These are phyloP conservation scores for Komagataea norvegica DNA, from an alignment of 1,139 yeast genomes.

Conservation along the genomic window DNA sequence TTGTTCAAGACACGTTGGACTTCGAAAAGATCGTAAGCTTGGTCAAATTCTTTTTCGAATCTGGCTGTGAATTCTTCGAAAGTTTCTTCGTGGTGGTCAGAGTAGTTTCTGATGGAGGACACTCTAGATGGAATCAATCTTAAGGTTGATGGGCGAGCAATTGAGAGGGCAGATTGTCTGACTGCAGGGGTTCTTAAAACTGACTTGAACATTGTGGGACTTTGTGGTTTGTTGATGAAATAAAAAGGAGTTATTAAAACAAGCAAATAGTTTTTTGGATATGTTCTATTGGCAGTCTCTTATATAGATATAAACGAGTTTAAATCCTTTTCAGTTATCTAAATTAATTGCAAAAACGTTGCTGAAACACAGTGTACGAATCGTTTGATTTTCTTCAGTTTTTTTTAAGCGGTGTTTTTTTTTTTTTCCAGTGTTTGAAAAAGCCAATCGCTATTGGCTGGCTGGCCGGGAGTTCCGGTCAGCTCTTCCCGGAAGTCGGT, in stretches of 20 bases:
- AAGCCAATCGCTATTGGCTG: conserved; percentile 15
- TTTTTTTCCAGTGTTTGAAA: conserved; percentile 12
- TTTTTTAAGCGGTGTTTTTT: conserved; percentile 8
- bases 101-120: conserved; percentile 55
- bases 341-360: neutral
- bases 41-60: conserved; percentile 95
- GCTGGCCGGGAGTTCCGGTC: neutral
- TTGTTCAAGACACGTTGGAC: conserved; percentile 93
- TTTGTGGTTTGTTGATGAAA: conserved; percentile 1
- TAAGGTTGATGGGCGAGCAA: conserved; percentile 26
- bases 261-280: too few species aligned
- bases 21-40: conserved; percentile 96
- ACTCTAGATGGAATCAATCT: conserved; percentile 19
- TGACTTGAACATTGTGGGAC: conserved; percentile 26
- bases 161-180: conserved; percentile 28
- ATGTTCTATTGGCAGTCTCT: too few species aligned
- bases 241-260: neutral
- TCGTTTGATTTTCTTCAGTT: conserved; percentile 14
- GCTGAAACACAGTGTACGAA: conserved; percentile 3
- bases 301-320: neutral
- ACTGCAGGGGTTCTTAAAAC: conserved; percentile 29
- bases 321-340: conserved; percentile 1
- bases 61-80: conserved; percentile 88
- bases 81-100: conserved; percentile 76
- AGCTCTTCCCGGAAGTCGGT: too few species aligned